A percentile compares a stretch with the other conserved stretches of the same genome.
Conservation (phyloP, 768 basidiomycete species). For the Lyophyllum semitale region DNA sequence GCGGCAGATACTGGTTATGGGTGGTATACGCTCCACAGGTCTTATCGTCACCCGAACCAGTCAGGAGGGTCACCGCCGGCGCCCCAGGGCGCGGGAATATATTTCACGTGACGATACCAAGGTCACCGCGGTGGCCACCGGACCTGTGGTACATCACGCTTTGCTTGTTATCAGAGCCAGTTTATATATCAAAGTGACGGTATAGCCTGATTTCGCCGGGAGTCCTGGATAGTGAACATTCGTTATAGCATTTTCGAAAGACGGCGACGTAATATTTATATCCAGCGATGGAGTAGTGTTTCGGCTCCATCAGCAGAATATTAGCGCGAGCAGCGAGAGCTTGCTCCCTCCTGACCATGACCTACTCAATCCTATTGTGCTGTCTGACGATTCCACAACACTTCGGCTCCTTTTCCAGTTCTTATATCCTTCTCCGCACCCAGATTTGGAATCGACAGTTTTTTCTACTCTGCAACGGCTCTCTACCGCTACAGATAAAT, state of each 20-base stretch:
- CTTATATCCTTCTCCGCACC: background rate
- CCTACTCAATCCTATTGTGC: background rate
- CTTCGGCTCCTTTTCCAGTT: slow-evolving; percentile 1
- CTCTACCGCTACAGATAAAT: slow-evolving; percentile 2
- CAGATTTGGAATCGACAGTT: slow-evolving; percentile 1
- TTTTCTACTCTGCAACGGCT: slow-evolving; percentile 3
- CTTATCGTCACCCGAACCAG: too few species aligned
- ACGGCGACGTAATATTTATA: background rate
- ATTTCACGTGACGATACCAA: too few species aligned
- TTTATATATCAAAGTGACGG: too few species aligned
- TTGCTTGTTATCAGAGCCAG: too few species aligned
- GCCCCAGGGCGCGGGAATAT: too few species aligned
- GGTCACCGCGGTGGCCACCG: too few species aligned
- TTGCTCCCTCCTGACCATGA: background rate
- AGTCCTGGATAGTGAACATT: too few species aligned
- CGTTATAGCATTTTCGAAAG: background rate
- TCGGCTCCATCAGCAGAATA: background rate
- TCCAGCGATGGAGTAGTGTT: background rate
- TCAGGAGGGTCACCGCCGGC: too few species aligned
- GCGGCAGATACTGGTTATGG: too few species aligned
- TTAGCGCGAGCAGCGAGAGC: slow-evolving; percentile 1
- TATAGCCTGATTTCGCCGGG: too few species aligned
- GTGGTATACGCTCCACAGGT: too few species aligned
- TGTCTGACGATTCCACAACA: background rate
- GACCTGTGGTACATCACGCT: too few species aligned